Base-by-base conservation (phyloP, 1,139 yeast genomes). In the Yamadazyma sp. region DNA sequence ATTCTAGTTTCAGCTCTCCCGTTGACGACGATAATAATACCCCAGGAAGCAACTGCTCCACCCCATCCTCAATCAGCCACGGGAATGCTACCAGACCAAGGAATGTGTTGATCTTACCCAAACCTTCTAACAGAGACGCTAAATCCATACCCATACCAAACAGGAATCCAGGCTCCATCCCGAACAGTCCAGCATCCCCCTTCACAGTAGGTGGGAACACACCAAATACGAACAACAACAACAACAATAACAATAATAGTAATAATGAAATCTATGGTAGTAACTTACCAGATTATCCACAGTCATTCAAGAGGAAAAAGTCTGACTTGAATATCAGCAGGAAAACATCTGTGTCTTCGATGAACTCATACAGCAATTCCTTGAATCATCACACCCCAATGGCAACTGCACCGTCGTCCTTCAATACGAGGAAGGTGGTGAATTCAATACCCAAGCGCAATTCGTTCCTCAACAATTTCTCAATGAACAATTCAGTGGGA, bases 51-150 rank as follows among this genome's bases (percentile, higher is more conserved):
- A 40, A 37, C 9, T 32, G 37, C 2, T 38, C 44, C 8, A 15
- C 39, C 6, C 34, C 32, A 17, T 30, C 43, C 6, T 33, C 43
- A 10, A 27, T 35, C 10, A 28, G 44, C 9, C 37, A 34, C 35
- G 37, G 37, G 5, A 38, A 20, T 5, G 5, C 29, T 4, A 37
- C 46, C 8, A 31, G 73, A 40, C 62, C 59, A 40, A 69, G 69
- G 48, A 70, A 71, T 44, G 64, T 71, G n/a, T 55, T 68, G 38
- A 72, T 71, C 31, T 53, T 70, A 30, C 77, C 77, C 6, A 71
- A 70, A 53, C 76, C 76, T 1, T 15, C 36, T 16, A 36, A 24
- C 29, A 20, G 31, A 44, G 42, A 46, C 23, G 24, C 38, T 43
- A 45, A 45, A 29, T 59, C 66, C 8, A 58, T 62, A 5, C 66